Base-by-base conservation (phyloP, 441 rosid species). In the Kokia cookei region DNA sequence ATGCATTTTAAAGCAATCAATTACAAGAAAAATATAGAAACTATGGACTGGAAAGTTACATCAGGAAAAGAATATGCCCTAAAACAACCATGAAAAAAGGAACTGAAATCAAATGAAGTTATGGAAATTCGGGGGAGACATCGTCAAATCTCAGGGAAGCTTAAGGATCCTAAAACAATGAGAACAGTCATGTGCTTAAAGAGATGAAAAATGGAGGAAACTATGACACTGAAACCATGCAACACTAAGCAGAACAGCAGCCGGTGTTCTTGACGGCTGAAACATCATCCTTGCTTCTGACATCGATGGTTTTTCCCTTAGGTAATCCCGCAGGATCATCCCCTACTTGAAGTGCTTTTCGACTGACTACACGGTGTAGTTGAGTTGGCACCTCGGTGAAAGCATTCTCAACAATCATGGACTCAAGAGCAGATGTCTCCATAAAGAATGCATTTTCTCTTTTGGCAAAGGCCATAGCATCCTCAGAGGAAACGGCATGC, bases 361-460 rank as follows among this genome's bases (percentile, higher is more conserved):
- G 83, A 80, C 88, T 80, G 5, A 82, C 87, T 2, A 86, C 88
- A 26, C 74, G 86, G 73, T 87, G 82, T 69, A 89, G 86, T 65
- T 87, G 88, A 37, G 86, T 82, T 32, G 85, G 87, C 59, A 85
- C 83, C 72, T 87, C 79, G 8, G 89, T 85, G 80, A 89, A 87
- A 57, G 93, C 86, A 79, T 85, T 79, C 75, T 87, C 93, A 0
- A 87, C 93, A 37, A 85, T 85, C 83, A 84, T 24, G 1, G 89
- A 86, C 69, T 89, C 89, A 1, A 89, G 91, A 11, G 93, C 89
- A 45, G 93, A 87, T 48, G 88, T 89, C 83, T 89, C 89, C 85
- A 87, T 86, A 75, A 88, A 88, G 85, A 79, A 82, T 9, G 90
- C 85, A 72, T 37, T 84, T 71, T 88, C 88, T 78, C 84, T 84